Base-by-base conservation (phyloP, 1,139 yeast species). In the Geotrichum restrictum region DNA sequence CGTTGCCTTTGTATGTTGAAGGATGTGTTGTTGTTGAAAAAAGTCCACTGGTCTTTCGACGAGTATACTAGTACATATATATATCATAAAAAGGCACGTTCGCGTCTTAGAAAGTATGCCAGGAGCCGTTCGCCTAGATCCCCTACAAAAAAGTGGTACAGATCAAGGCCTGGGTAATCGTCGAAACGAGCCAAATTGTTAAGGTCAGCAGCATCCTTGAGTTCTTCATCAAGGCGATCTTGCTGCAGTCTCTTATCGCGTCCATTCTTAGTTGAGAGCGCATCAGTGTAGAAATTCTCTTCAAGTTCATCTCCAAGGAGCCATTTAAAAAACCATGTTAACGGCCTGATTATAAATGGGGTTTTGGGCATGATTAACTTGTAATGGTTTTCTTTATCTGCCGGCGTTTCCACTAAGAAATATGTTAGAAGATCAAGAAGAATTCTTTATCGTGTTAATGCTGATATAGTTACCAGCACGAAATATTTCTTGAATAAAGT, bases 221-320 rank as follows among this genome's bases (percentile, higher is more conserved):
- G 14, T 24, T 24, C 48, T 3, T 33, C 33, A n/a, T 14, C 14
- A n/a, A 14, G 48, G 3, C 32, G 38, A n/a, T 24, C 36, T 2
- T 31, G 42, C 3, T 18, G 18, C 8, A 16, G 31, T 11, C 37
- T 29, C 10, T 31, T 24, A 21, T 39, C 31, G 14, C 49, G 49
- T 14, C 37, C 36, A 2, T 37, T 24, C 33, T 39, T 44, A 8
- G 49, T 33, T 13, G 40, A n/a, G 32, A 50, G 36, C 7, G 36
- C 40, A 33, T 50, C 53, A 16, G 46, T 4, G 27, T 50, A 50
- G 21, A 32, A 50, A 18, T 14, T 45, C 16, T 50, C 53, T 40
- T 38, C 24, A 7, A 45, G 4, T 3, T 37, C 16, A 8, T 46
- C 46, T 6, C 38, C 44, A 29, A 45, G 45, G n/a, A 45, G 10